Conservation (phyloP, 1,139 yeast species). For the Blastobotrys aristatus region DNA sequence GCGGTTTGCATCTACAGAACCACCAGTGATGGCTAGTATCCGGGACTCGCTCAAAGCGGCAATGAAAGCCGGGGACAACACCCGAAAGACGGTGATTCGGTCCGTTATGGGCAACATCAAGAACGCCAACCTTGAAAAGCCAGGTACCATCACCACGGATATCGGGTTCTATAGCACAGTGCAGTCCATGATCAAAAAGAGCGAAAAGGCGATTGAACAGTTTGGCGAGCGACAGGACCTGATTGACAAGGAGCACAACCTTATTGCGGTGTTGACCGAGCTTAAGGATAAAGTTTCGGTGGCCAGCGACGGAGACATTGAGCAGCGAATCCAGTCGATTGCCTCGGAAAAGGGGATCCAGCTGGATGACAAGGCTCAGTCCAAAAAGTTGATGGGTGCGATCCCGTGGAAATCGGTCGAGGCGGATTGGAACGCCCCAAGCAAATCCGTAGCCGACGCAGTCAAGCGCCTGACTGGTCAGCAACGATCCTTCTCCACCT, state of each 20-base stretch:
- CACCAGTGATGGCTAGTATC: slow-evolving; percentile 34
- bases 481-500: slow-evolving; percentile 22
- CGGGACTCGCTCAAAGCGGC: slow-evolving; percentile 34
- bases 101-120: slow-evolving; percentile 54
- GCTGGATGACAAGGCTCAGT: slow-evolving; percentile 30
- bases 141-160: slow-evolving; percentile 44
- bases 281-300: slow-evolving; percentile 46
- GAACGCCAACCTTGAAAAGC: slow-evolving; percentile 53
- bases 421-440: slow-evolving; percentile 52
- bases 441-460: slow-evolving; percentile 27
- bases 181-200: slow-evolving; percentile 47
- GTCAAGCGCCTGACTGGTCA: slow-evolving; percentile 26
- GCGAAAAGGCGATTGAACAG: slow-evolving; percentile 50
- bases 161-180: slow-evolving; percentile 46
- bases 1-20: slow-evolving; percentile 24
- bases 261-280: slow-evolving; percentile 42
- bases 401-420: slow-evolving; percentile 48
- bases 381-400: slow-evolving; percentile 42
- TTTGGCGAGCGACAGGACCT: slow-evolving; percentile 50
- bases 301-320: slow-evolving; percentile 48
- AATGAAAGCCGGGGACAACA: slow-evolving; percentile 29
- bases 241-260: slow-evolving; percentile 51
- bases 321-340: slow-evolving; percentile 38
- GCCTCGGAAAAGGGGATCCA: slow-evolving; percentile 33
- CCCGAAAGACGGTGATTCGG: slow-evolving; percentile 50